Conservation (phyloP, 371 early-diverging fungal species). For the Dichotomocladium elegans region DNA sequence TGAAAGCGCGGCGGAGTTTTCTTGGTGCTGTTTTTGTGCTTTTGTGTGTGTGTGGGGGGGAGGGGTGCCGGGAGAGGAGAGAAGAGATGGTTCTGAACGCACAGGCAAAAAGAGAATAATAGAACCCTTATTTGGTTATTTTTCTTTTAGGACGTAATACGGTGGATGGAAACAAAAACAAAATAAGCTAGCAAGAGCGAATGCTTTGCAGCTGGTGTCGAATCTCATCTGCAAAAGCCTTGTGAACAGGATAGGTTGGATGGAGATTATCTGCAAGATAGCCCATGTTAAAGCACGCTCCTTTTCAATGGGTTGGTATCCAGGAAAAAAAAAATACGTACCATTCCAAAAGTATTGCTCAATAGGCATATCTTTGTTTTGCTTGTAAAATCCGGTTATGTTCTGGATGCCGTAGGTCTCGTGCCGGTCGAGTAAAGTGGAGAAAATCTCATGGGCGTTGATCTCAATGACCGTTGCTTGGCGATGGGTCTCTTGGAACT, state of each 20-base stretch:
- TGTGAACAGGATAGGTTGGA: neutral
- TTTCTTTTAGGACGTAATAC: too few relatives aligned
- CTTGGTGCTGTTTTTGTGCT: too few relatives aligned
- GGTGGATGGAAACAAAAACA: too few relatives aligned
- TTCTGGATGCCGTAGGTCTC: neutral
- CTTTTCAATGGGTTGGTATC: neutral
- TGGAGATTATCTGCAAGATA: neutral
- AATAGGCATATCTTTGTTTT: neutral
- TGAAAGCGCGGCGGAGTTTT: too few relatives aligned
- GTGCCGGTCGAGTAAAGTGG: neutral
- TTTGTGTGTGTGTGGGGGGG: too few relatives aligned
- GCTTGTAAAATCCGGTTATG: neutral
- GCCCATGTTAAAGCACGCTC: neutral
- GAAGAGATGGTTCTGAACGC: too few relatives aligned
- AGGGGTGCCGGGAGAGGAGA: too few relatives aligned
- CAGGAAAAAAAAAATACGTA: too few relatives aligned
- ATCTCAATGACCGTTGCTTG: neutral
- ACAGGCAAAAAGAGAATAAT: too few relatives aligned
- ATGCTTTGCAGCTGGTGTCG: neutral
- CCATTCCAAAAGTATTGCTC: too few relatives aligned
- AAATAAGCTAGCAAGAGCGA: too few relatives aligned
- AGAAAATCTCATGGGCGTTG: slow-evolving; percentile 2
- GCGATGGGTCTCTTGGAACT: neutral
- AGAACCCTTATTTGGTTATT: too few relatives aligned
- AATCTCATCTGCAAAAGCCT: neutral